Percentiles rank a stretch among this genome's conserved stretches.
These are phyloP conservation scores for Podila horticola DNA, from an alignment of 192 early-diverging fungal species.

Conservation along the genomic window DNA sequence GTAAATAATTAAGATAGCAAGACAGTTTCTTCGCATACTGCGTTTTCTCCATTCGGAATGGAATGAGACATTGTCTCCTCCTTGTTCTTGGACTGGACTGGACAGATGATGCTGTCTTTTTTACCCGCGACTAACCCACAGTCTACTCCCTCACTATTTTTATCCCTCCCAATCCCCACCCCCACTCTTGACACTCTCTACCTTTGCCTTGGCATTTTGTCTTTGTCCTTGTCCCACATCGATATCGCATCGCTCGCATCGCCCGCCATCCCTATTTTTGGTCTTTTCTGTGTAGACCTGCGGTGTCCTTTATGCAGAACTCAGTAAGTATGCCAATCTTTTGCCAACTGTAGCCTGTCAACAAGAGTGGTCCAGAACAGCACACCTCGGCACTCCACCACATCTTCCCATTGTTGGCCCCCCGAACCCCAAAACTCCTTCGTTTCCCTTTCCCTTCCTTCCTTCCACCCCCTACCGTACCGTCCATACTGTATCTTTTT, in stretches of 20 bases:
- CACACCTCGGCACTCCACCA: not conserved
- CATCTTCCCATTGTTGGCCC: not conserved
- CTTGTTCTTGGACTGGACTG: too few relatives aligned
- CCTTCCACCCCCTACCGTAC: not conserved
- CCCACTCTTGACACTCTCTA: not conserved
- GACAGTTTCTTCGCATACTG: not conserved
- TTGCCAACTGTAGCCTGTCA: too few relatives aligned
- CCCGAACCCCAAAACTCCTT: not conserved
- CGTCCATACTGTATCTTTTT: too few relatives aligned
- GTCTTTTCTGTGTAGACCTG: conserved; percentile 13
- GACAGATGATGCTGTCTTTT: too few relatives aligned
- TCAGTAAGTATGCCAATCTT: conserved; percentile 17
- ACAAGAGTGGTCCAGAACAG: too few relatives aligned
- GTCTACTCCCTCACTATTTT: not conserved
- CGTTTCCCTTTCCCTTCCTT: not conserved
- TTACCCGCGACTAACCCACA: not conserved
- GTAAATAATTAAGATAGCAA: conserved; percentile 8
- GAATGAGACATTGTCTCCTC: too few relatives aligned
- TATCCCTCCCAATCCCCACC: not conserved
- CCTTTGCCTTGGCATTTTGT: not conserved
- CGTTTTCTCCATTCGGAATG: too few relatives aligned
- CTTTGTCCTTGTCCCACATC: not conserved
- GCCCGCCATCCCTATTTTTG: not conserved
- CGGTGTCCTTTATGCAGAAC: conserved; percentile 24
- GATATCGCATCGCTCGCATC: too few relatives aligned